phyloP scores from a whole-genome alignment of 306 rosid species.

The Fragaria ananassa region DNA sequence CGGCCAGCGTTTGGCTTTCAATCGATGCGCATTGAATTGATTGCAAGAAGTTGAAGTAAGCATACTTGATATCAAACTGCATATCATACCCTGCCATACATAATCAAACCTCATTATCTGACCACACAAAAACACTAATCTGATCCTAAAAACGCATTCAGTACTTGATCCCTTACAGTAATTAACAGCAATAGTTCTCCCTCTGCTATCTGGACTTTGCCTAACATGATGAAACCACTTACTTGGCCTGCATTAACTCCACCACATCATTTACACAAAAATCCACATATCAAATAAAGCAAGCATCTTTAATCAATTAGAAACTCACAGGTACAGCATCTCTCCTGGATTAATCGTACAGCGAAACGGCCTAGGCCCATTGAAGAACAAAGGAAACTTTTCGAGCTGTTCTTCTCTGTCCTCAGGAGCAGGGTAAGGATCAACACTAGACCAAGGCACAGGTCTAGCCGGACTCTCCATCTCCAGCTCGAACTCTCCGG shows the following conservation, averaged over 20 bases:
- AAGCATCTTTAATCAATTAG: neutral
- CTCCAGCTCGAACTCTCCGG: constrained; percentile 55
- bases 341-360: constrained; percentile 78
- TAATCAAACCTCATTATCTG: constrained; percentile 16
- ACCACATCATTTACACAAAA: neutral
- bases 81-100: constrained; percentile 83
- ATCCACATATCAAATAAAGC: neutral
- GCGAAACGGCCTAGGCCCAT: constrained; percentile 58
- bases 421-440: constrained; percentile 61
- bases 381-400: constrained; percentile 57
- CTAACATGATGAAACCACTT: constrained; percentile 94
- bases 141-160: neutral
- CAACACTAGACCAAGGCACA: constrained; percentile 86
- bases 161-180: constrained; percentile 50
- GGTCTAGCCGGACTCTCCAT: constrained; percentile 52
- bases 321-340: constrained; percentile 72
- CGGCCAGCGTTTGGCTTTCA: constrained; percentile 2
- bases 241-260: constrained; percentile 51
- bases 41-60: constrained; percentile 75
- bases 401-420: constrained; percentile 35
- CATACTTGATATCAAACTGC: constrained; percentile 82
- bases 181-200: constrained; percentile 64
- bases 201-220: constrained; percentile 55
- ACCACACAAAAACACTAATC: constrained; percentile 2
- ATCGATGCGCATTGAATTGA: constrained; percentile 39